These are phyloP conservation scores for Lasiodiplodia hormozganensis DNA, from an alignment of 2,329 filamentous ascomycete genomes.

Conservation along the genomic window DNA sequence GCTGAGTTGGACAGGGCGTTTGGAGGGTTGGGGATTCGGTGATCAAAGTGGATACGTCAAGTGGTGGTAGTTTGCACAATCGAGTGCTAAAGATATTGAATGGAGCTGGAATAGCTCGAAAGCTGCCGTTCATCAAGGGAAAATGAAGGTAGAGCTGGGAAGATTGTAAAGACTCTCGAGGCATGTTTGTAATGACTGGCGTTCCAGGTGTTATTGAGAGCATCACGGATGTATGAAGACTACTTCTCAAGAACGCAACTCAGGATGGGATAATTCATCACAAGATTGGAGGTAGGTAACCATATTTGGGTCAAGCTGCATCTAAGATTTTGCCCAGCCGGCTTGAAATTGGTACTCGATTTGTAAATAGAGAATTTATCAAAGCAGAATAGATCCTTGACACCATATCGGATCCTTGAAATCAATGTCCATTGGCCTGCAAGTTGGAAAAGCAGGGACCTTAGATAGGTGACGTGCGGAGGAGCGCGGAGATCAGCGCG, in stretches of 20 bases:
- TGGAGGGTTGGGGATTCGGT: slow-evolving; percentile 66
- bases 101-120: background rate
- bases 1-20: slow-evolving; percentile 69
- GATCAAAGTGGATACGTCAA: background rate
- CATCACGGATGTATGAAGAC: background rate
- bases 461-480: slow-evolving; percentile 1
- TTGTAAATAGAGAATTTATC: no score
- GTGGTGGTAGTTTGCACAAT: background rate
- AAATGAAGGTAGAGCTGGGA: background rate
- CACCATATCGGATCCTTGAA: background rate
- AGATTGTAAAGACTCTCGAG: background rate
- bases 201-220: background rate
- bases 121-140: background rate
- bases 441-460: background rate
- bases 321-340: background rate
- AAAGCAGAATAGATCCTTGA: background rate
- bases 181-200: background rate
- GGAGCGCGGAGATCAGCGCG: slow-evolving; percentile 27
- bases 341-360: no score
- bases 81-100: background rate
- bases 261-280: background rate
- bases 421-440: background rate
- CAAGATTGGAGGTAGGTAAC: background rate
- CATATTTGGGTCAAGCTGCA: background rate
- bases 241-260: background rate